Base-by-base conservation (phyloP, 2,329 filamentous ascomycete genomes). In the Beauveria sp. region DNA sequence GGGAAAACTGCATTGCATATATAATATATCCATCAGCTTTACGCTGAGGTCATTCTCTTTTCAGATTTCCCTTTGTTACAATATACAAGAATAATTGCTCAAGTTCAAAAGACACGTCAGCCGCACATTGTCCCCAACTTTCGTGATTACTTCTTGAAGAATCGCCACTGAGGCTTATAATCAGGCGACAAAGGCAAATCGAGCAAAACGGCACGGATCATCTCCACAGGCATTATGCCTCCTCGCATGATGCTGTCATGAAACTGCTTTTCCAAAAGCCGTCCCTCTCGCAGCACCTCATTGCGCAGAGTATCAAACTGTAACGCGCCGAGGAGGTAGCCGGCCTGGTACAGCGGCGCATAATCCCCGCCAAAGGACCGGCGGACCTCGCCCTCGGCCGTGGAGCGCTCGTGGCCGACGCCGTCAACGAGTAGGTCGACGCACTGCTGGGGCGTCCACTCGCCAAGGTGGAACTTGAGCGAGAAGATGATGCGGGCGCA, bases 401-500 rank as follows among this genome's bases (percentile, higher is more conserved):
- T 85, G 1, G 79, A 78, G 7, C 81, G 74, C 70, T 87, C 83
- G 66, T 87, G 84, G 0, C 83, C 83, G 0, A 85, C 83, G 69
- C 75, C 75, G 28, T 81, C 70, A 0, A 86, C 82, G 1, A 86
- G 74, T 60, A 84, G 67, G 63, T 86, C 81, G 18, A 87, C 77
- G 58, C 82, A 85, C 66, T 84, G 78, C 62, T 76, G 74, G 1
- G 83, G 76, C 10, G 72, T 77, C 76, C 84, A 78, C 64, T 79
- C 68, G 1, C 81, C 82, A 1, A 86, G 75, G 66, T 86, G 83
- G 63, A 85, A 86, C 45, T 78, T 79, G 1, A 86, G 69, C 0
- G 80, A 83, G 70, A 86, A 86, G 14, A 82, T 72, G 65, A 85
- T 85, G 43, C 84, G 79, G 6, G 80, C 79, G 65, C 83, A 85